Conservation (phyloP, 164 flowering plant genomes). For the Berberis vulgaris region DNA sequence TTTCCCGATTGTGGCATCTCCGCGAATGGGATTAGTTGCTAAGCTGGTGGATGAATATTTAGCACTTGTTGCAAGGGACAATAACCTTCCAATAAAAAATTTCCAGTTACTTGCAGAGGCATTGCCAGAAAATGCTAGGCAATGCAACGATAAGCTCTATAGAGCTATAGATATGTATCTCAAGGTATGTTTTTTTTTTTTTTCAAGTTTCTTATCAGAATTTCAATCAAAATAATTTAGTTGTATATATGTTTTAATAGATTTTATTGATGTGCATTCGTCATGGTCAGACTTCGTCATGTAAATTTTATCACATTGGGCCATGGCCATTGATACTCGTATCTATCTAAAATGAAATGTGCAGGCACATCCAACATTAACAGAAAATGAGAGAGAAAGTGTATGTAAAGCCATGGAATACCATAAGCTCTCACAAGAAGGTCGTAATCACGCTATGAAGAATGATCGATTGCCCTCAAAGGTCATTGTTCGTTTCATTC, state of each 20-base stretch:
- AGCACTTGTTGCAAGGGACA: conserved; percentile 23
- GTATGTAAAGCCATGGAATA: conserved; percentile 29
- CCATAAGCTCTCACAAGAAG: conserved; percentile 31
- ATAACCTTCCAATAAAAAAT: conserved; percentile 15
- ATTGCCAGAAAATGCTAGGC: conserved; percentile 33
- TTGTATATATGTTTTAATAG: too few relatives aligned
- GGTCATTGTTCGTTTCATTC: conserved; percentile 15
- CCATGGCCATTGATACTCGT: too few relatives aligned
- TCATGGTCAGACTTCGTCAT: too few relatives aligned
- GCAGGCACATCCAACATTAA: conserved; percentile 38
- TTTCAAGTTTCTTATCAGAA: neutral
- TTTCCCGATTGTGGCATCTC: conserved; percentile 7
- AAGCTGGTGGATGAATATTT: conserved; percentile 38
- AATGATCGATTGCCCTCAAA: conserved; percentile 29
- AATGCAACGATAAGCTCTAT: conserved; percentile 36
- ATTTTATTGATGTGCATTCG: too few relatives aligned
- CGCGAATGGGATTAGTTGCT: conserved; percentile 20
- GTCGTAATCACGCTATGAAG: conserved; percentile 27
- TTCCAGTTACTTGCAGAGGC: conserved; percentile 35
- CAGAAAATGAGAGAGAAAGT: conserved; percentile 33
- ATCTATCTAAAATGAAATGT: neutral
- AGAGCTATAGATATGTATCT: conserved; percentile 49
- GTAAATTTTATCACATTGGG: too few relatives aligned
- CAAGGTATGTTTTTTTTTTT: conserved; percentile 29
- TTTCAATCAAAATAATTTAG: neutral